These are phyloP conservation scores for Fraxinus xanthoxyloides DNA, from an alignment of 305 asterid species.

Conservation along the genomic window DNA sequence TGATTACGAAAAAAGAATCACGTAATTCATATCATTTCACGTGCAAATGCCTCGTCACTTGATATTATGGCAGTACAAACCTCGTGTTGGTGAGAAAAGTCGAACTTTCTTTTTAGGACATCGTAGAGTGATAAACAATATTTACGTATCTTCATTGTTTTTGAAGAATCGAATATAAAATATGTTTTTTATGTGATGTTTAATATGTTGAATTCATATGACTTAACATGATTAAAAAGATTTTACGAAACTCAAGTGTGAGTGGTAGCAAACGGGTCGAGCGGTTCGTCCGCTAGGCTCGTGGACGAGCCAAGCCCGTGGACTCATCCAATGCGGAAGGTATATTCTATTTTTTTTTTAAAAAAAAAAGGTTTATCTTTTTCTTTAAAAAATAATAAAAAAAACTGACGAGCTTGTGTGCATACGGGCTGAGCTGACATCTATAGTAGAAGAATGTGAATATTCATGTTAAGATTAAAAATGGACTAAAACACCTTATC, in stretches of 20 bases:
- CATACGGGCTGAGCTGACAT: too few species aligned
- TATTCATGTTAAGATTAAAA: not conserved
- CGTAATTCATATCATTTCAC: not conserved
- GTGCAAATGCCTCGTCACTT: not conserved
- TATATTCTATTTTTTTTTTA: too few species aligned
- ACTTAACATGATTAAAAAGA: not conserved
- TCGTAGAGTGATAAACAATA: not conserved
- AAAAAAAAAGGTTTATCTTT: too few species aligned
- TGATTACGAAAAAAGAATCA: not conserved
- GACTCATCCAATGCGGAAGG: too few species aligned
- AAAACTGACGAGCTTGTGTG: too few species aligned
- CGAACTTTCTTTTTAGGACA: constrained; percentile 14
- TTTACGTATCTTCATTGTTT: too few species aligned
- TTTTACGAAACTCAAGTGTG: not conserved
- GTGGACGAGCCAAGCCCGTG: too few species aligned
- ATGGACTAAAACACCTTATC: not conserved
- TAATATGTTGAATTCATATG: not conserved
- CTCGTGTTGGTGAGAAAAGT: not conserved
- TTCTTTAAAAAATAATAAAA: too few species aligned
- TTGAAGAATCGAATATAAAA: not conserved
- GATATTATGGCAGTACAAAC: not conserved
- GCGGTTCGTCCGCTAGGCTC: too few species aligned
- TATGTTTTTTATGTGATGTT: not conserved
- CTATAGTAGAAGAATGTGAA: not conserved
- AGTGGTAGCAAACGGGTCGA: too few species aligned